Evolutionary conservation across 352 stramenopile genomes (phyloP), one percentile per base, ranked within the genome.

Genomic region (Phytophthora capsici): DNA sequence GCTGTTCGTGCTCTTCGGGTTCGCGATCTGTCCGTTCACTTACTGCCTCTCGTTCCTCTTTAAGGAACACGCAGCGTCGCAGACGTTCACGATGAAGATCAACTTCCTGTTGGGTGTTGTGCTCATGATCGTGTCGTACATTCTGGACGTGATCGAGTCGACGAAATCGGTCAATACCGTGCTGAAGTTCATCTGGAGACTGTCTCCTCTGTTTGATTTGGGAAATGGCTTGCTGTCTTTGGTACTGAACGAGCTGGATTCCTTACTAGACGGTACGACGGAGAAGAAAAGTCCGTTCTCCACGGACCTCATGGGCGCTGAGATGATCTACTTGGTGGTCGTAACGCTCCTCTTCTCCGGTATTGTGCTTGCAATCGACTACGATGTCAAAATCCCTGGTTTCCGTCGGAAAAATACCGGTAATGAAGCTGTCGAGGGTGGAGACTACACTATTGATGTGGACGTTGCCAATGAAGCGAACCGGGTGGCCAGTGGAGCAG

Each of bases 31-130:
- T 10, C 69, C 75, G 12, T 86, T 82, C 64, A 82, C 67, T 3
- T 89, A 85, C 71, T 77, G 62, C 61, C 32, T 86, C 23, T 85
- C 80, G 14, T 86, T 80, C 63, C 16, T 83, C 37, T 86, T 83
- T 64, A 69, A 76, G 48, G 75, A 85, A 17, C 69, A 78, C 36
- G 70, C 77, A 16, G 69, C 70, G 4, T 74, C 80, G 36, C 80
- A 86, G 58, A 86, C 69, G 8, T 84, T 80, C 54, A 83, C 74
- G 20, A 77, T 86, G 55, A 77, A 79, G 57, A 69, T 79, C 72
- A 85, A 86, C 66, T 82, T 86, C 28, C 40, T 84, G 20, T 44
- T 86, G n/a, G 80, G 80, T 19, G 57, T 82, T 12, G 51, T 81
- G 19, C 58, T 89, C 3, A 78, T 89, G 66, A 63, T 83, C 8